Conservation (phyloP, 352 stramenopile species). For the Globisporangium perplexum region DNA sequence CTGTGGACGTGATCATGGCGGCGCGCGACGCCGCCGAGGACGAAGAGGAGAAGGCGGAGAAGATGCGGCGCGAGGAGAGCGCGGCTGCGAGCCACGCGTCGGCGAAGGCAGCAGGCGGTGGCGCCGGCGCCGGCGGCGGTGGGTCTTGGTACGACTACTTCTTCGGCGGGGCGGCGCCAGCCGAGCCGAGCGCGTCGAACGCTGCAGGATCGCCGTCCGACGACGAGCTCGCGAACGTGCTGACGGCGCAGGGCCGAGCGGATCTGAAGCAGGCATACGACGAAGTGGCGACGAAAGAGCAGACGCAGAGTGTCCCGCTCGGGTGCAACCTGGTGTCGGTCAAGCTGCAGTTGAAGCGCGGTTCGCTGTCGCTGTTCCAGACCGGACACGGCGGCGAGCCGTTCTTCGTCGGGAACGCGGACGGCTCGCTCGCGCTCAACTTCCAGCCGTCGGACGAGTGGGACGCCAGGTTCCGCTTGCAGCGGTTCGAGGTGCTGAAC, state of each 20-base stretch:
- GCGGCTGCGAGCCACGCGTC: constrained; percentile 18
- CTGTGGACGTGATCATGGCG: constrained; percentile 59
- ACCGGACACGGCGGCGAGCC: constrained; percentile 20
- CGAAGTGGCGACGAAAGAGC: constrained; percentile 53
- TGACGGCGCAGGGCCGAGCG: constrained; percentile 60
- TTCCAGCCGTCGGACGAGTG: constrained; percentile 65
- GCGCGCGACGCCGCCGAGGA: constrained; percentile 61
- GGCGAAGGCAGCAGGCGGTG: constrained; percentile 2
- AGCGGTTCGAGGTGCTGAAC: constrained; percentile 70
- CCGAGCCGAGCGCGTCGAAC: constrained; percentile 5
- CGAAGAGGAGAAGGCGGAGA: constrained; percentile 22
- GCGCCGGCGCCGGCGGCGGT: constrained; percentile 11
- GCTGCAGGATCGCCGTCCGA: constrained; percentile 1
- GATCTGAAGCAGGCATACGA: constrained; percentile 72
- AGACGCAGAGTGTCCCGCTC: constrained; percentile 31
- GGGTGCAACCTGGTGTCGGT: constrained; percentile 69
- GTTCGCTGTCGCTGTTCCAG: constrained; percentile 49
- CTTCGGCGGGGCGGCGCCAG: constrained; percentile 34
- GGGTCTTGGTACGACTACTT: constrained; percentile 82
- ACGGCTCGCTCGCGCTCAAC: constrained; percentile 51
- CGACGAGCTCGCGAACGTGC: constrained; percentile 32
- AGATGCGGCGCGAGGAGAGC: constrained; percentile 6
- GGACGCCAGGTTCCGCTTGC: constrained; percentile 50
- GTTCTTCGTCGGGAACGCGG: constrained; percentile 41
- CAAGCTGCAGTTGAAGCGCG: constrained; percentile 54